These are phyloP conservation scores for Toxicodendron radicans DNA, from an alignment of 345 rosid species.

Conservation along the genomic window DNA sequence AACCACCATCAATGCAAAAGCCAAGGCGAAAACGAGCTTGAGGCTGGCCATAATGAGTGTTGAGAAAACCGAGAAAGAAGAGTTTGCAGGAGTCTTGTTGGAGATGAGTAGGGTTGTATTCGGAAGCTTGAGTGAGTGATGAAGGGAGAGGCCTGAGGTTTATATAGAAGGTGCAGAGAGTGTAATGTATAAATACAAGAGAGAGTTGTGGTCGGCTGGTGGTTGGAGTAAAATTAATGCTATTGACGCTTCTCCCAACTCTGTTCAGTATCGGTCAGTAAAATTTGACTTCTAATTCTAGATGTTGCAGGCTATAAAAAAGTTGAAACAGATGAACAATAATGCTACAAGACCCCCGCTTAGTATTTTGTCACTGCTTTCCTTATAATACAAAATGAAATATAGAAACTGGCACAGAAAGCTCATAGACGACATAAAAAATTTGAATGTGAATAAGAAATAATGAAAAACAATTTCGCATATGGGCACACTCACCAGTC, in stretches of 20 bases:
- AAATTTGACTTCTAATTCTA: background rate
- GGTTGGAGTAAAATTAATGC: background rate
- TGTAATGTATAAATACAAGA: background rate
- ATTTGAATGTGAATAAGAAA: too few species aligned
- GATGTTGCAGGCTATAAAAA: background rate
- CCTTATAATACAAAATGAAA: too few species aligned
- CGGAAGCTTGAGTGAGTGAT: slow-evolving; percentile 17
- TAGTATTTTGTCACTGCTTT: too few species aligned
- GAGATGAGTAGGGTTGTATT: slow-evolving; percentile 5
- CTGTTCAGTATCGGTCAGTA: background rate
- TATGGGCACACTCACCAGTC: too few species aligned
- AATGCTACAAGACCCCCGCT: too few species aligned
- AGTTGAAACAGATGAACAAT: too few species aligned
- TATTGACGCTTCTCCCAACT: background rate
- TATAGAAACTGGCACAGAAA: too few species aligned
- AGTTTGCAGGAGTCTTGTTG: too few species aligned
- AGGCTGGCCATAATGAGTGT: slow-evolving; percentile 7
- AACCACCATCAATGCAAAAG: slow-evolving; percentile 20
- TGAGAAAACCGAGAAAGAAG: background rate
- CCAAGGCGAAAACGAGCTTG: background rate
- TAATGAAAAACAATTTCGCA: too few species aligned
- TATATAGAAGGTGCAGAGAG: slow-evolving; percentile 1
- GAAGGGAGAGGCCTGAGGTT: slow-evolving; percentile 1
- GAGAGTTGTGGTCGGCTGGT: background rate
- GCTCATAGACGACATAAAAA: too few species aligned